A percentile compares a stretch with the other conserved stretches of the same genome.
Evolutionary conservation across 345 rosid genomes (phyloP).

Genomic region (Aurinia saxatilis): DNA sequence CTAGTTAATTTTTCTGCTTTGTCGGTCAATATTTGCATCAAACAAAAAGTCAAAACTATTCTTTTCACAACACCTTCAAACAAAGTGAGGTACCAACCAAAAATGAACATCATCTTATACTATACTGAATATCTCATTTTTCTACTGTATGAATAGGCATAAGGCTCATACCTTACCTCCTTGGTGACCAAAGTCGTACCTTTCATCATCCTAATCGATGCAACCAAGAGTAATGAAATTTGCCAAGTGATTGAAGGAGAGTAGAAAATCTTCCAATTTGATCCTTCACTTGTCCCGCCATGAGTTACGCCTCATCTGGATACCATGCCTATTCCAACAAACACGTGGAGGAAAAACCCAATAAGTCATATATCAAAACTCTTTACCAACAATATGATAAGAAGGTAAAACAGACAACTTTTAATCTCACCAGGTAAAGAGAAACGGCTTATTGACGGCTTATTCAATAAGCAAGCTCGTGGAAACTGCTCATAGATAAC

Average conservation of each 20-base stretch:
- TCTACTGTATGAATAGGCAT: neutral
- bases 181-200: conserved; percentile 56
- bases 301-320: conserved; percentile 75
- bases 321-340: conserved; percentile 58
- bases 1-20: too few relatives aligned
- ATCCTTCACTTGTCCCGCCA: too few relatives aligned
- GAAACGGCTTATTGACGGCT: too few relatives aligned
- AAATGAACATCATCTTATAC: too few relatives aligned
- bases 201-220: conserved; percentile 50
- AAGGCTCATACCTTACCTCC: conserved; percentile 42
- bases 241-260: conserved; percentile 48
- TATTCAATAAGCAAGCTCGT: conserved; percentile 67
- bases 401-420: neutral
- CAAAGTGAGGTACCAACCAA: too few relatives aligned
- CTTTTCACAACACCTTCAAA: too few relatives aligned
- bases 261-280: too few relatives aligned
- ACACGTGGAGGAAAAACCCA: neutral
- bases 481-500: conserved; percentile 74
- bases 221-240: conserved; percentile 51
- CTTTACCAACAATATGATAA: neutral
- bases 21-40: too few relatives aligned
- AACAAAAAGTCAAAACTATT: too few relatives aligned
- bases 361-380: conserved; percentile 5
- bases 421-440: conserved; percentile 65
- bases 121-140: neutral